These are phyloP conservation scores for Gaeumannomyces sp. DNA, from an alignment of 2,329 filamentous ascomycete genomes.

Conservation along the genomic window DNA sequence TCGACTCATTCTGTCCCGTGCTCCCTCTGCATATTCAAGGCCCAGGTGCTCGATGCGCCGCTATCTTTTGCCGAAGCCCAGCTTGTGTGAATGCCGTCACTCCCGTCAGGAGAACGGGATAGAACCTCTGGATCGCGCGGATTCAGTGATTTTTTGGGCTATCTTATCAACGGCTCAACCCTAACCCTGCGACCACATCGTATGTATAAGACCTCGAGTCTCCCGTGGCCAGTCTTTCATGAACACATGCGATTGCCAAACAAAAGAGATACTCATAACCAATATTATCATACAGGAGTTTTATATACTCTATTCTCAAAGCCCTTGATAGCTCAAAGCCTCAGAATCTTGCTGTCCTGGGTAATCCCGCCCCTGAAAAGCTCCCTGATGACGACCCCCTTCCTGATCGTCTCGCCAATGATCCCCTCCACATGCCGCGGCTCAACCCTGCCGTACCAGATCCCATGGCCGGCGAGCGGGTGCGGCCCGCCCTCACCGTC, in stretches of 20 bases:
- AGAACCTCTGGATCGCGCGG: no score
- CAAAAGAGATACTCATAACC: background rate
- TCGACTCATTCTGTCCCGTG: background rate
- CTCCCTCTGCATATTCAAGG: background rate
- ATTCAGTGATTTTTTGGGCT: background rate
- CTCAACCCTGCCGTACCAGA: conserved; percentile 79
- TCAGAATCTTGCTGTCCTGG: conserved; percentile 41
- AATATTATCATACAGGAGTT: background rate
- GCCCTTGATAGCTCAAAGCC: background rate
- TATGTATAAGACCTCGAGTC: no score
- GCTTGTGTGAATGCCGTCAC: background rate
- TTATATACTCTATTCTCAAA: no score
- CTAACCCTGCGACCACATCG: background rate
- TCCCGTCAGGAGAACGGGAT: background rate
- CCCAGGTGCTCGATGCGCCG: no score
- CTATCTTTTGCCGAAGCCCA: no score
- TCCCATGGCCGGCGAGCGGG: conserved; percentile 61
- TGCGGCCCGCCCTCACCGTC: conserved; percentile 40
- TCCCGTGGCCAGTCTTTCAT: no score
- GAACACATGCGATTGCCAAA: no score
- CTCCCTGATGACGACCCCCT: conserved; percentile 62
- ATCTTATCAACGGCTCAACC: background rate
- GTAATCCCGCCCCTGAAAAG: conserved; percentile 67
- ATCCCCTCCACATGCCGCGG: conserved; percentile 72
- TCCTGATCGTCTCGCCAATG: conserved; percentile 61